These are phyloP conservation scores for Umbilicus rupestris DNA, from an alignment of 164 flowering plant species.

Conservation along the genomic window DNA sequence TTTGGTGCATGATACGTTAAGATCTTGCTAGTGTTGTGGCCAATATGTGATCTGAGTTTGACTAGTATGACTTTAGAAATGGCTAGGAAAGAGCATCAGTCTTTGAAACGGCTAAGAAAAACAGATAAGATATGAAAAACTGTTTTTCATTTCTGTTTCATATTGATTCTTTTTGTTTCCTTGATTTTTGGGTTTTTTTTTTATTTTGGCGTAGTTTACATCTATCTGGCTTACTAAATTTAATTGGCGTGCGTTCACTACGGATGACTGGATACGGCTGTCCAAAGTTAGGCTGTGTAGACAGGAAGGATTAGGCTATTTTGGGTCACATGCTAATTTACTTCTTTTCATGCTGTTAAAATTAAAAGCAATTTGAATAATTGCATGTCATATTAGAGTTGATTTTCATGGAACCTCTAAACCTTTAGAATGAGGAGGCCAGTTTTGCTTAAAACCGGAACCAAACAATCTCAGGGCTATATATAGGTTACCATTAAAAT, in stretches of 20 bases:
- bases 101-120: too few relatives aligned
- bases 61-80: neutral
- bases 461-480: neutral
- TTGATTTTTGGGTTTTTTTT: neutral
- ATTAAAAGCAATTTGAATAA: neutral
- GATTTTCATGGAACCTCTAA: neutral
- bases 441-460: neutral
- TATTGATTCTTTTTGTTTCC: neutral
- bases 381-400: neutral
- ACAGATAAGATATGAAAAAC: neutral
- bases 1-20: neutral
- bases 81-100: too few relatives aligned
- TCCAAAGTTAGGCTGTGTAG: neutral
- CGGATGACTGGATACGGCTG: neutral
- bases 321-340: neutral
- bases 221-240: neutral
- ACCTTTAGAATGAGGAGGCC: neutral
- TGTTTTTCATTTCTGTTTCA: neutral
- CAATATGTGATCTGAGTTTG: neutral
- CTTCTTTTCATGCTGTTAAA: neutral
- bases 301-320: neutral
- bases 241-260: neutral
- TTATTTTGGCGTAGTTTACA: neutral
- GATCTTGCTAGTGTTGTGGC: neutral
- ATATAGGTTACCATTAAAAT: neutral